Base-by-base conservation (phyloP, 1,284 basidiomycete species). In the Melampsora abietis-canadensis region DNA sequence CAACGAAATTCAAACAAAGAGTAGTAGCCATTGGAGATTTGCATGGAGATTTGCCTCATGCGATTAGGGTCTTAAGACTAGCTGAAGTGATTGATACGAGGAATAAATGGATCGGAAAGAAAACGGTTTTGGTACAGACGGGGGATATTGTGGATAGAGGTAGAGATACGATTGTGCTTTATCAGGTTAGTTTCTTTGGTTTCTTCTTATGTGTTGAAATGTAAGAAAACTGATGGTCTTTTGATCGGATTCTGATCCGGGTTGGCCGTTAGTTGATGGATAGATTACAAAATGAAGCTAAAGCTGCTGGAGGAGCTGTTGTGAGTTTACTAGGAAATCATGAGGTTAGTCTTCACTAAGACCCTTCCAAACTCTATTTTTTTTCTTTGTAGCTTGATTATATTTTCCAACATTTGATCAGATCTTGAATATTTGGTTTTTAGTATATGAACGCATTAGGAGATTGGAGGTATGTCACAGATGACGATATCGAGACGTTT, bases 401-500 rank as follows among this genome's bases (percentile, higher is more conserved):
- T 34, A 12, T 61, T 59, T n/a, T 37, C 6, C 59, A 21, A 17
- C 47, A 17, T 54, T 34, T 34, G 31, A 21, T 68, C 15, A 27
- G 62, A 64, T 34, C 19, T 5, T 30, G 21, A 66, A 48, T n/a
- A 66, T 66, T 24, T n/a, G 21, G 12, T 44, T 12, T 3, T 40
- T 59, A 75, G 72, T 69, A 82, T 34, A 94, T 94, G 92, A 94
- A 94, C 78, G 88, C 87, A 8, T 88, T 94, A 77, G 90, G 90
- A 72, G 92, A 93, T 82, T 93, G 92, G 91, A 87, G 91, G 88
- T 94, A 94, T 78, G 92, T 94, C 57, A 89, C 87, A 77, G 85
- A 87, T 12, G 85, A 86, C 27, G 92, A 94, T 79, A 88, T 94
- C 66, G 84, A 87, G 67, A 91, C 90, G 0, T 94, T 92, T 79